Base-by-base conservation (phyloP, 306 rosid species). In the Pterocarpus santalinus region DNA sequence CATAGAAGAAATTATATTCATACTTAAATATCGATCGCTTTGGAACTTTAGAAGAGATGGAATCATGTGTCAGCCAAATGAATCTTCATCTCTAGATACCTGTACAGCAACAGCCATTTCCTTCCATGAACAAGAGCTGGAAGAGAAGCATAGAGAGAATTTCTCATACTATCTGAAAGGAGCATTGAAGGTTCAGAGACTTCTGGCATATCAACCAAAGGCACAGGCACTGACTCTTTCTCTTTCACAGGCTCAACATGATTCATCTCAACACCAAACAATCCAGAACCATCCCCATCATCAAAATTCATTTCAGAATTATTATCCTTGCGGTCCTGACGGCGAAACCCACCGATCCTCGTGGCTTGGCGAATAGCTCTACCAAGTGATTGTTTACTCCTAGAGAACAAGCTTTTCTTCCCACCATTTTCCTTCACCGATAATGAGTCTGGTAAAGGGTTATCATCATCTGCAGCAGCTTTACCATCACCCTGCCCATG, bases 121-220 rank as follows among this genome's bases (percentile, higher is more conserved):
- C 97, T 90, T 85, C 97, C 99, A 53, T 92, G 99, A 73, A 95
- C 86, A 56, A 95, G 88, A 1, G 93, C 87, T 1, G 99, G 99
- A 84, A 95, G 90, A 60, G 95, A 92, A 81, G 90, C 85, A 81
- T 90, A 91, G 49, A 95, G 91, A 83, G 79, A 63, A 55, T 55
- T 82, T 82, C 90, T 91, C 34, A 78, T 73, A 78, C 80, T 81
- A 12, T 92, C 94, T 0, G 95, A 86, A 71, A 95, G 86, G 22
- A 95, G 94, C 57, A 86, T 32, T 0, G 99, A 95, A 56, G 97
- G 94, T 80, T 92, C 99, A 7, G 99, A 92, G 70, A 84, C 60
- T 67, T 87, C 94, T 1, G 97, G 92, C 32, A 83, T 16, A 82
- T 73, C 84, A 79, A 78, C 80, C 78, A 81, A 76, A 52, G 82